Base-by-base conservation (phyloP, 495 filamentous ascomycete genomes). In the Aspergillus biplanus region DNA sequence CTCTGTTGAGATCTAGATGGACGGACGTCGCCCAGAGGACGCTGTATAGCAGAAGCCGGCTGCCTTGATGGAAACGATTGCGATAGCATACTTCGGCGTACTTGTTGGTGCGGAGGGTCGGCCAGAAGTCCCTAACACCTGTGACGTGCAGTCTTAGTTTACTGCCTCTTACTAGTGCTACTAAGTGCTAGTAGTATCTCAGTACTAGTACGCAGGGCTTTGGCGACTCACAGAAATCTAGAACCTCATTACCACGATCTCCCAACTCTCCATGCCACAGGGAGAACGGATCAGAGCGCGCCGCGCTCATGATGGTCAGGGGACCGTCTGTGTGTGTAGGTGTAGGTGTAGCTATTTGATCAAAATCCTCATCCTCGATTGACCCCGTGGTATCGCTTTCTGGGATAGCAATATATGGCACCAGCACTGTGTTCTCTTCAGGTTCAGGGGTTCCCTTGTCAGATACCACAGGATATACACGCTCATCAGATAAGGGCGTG, bases 71-170 rank as follows among this genome's bases (percentile, higher is more conserved):
- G 12, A 55, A 55, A 0, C 52, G 52, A 33, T 55, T 55, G 33
- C 52, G 52, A 16, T 55, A 55, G 3, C 52, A 55, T 37, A 37
- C 18, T 35, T 55, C 52, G 33, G 52, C 52, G 9, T 55, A 55
- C 7, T 37, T 35, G 16, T 16, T 32, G 2, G 52, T 55, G 32
- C 52, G 52, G 18, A 55, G 52, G 11, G 52, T 9, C 12, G 52
- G 52, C 52, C 52, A 55, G 33, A 55, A 55, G 32, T 55, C 52
- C 3, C 33, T 55, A 33, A 55, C 16, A 35, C 52, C 52, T 55
- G 37, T 15, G 15, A 5, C 15, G 6, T 7, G 16, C 32, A 35
- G 52, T 33, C 15, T 55, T 11, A 50, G 15, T 50, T 33, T 33
- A 7, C 7, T 13, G 32, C 33, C 4, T 0, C 27, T 18, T 15